These are phyloP conservation scores for Elsinoe ampelina DNA, from an alignment of 2,329 filamentous ascomycete genomes.

Conservation along the genomic window DNA sequence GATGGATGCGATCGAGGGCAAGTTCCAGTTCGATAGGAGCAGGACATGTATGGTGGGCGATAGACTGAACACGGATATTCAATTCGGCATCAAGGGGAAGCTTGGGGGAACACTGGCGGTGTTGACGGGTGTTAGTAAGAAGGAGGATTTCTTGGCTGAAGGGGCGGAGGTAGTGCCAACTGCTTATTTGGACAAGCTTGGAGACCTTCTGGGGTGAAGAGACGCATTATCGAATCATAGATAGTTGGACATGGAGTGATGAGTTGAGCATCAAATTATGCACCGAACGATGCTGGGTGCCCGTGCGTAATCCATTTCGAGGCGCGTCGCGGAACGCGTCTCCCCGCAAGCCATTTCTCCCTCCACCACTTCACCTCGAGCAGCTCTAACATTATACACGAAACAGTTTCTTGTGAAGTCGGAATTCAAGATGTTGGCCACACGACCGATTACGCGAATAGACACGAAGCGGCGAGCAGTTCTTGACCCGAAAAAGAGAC, in stretches of 20 bases:
- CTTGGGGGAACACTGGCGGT: slow-evolving; percentile 87
- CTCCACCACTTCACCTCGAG: neutral
- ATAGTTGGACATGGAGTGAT: neutral
- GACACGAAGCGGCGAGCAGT: slow-evolving; percentile 65
- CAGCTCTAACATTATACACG: neutral
- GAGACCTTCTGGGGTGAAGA: slow-evolving; percentile 51
- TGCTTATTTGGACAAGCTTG: slow-evolving; percentile 76
- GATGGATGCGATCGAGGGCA: slow-evolving; percentile 98
- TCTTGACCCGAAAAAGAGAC: slow-evolving; percentile 72
- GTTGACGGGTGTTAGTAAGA: slow-evolving; percentile 78
- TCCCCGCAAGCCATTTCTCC: slow-evolving; percentile 7
- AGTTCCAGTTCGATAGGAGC: slow-evolving; percentile 76
- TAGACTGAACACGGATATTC: slow-evolving; percentile 87
- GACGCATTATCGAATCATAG: no score
- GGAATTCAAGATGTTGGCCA: slow-evolving; percentile 16
- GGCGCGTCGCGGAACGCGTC: slow-evolving; percentile 12
- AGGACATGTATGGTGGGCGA: slow-evolving; percentile 95
- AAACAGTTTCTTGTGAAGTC: neutral
- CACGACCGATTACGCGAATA: slow-evolving; percentile 27
- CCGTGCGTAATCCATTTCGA: slow-evolving; percentile 11
- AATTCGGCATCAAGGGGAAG: slow-evolving; percentile 84
- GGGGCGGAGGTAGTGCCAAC: slow-evolving; percentile 61
- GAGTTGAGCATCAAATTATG: neutral
- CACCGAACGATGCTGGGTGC: neutral
- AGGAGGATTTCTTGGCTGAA: slow-evolving; percentile 68